Evolutionary conservation across 2,329 filamentous ascomycete genomes (phyloP).

Genomic region (Fusarium praegraminearum): DNA sequence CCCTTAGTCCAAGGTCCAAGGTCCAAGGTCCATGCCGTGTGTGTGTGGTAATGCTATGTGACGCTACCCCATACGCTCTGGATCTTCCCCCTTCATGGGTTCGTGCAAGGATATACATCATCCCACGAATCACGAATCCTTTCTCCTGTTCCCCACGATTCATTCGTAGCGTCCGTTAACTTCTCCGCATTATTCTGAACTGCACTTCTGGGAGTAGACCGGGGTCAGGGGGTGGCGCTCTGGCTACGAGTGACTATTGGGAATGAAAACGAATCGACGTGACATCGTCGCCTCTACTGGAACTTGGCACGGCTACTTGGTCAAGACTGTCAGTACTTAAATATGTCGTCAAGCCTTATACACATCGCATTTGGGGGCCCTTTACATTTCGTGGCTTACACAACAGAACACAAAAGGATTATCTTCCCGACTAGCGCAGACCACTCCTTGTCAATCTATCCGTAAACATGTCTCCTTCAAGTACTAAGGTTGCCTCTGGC

Average conservation of each 20-base stretch:
- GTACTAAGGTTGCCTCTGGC: slow-evolving; percentile 57
- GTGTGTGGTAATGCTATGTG: slow-evolving; percentile 4
- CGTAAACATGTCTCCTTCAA: slow-evolving; percentile 55
- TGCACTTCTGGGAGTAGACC: background rate
- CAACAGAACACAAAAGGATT: slow-evolving; percentile 13
- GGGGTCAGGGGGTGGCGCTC: slow-evolving; percentile 19
- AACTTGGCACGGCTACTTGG: slow-evolving; percentile 31
- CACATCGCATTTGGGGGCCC: slow-evolving; percentile 31
- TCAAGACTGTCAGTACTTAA: slow-evolving; percentile 36
- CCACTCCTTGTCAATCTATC: slow-evolving; percentile 25
- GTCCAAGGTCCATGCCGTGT: background rate
- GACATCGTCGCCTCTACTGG: slow-evolving; percentile 28
- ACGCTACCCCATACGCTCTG: slow-evolving; percentile 36
- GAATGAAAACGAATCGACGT: slow-evolving; percentile 10
- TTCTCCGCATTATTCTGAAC: slow-evolving; percentile 37
- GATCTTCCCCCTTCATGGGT: slow-evolving; percentile 36
- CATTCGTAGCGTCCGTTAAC: slow-evolving; percentile 22
- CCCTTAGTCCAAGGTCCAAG: background rate
- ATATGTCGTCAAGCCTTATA: slow-evolving; percentile 34
- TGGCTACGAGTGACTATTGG: background rate
- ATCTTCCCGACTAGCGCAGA: slow-evolving; percentile 28
- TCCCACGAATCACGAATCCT: slow-evolving; percentile 37
- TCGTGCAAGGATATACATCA: slow-evolving; percentile 36
- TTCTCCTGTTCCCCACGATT: slow-evolving; percentile 37
- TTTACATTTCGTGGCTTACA: slow-evolving; percentile 33